phyloP scores from a whole-genome alignment of 2,329 filamentous ascomycete genomes.

The Elsinoe batatas region DNA sequence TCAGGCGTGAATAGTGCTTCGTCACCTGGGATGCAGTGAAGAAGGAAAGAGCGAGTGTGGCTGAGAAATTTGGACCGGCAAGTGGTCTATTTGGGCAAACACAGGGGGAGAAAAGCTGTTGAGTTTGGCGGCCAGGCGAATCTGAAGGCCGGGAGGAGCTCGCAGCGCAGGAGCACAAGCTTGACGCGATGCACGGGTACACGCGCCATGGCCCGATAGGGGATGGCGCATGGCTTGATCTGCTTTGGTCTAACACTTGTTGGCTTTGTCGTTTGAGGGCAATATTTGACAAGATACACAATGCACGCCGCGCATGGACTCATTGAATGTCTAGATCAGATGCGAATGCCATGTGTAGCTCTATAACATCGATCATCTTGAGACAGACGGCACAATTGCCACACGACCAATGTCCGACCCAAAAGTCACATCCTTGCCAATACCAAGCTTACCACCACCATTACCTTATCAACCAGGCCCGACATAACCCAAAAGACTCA shows the following conservation, averaged over 20 bases:
- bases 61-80: not conserved
- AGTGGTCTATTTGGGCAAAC: not conserved
- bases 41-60: constrained; percentile 11
- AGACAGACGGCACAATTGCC: not conserved
- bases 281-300: not conserved
- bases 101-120: constrained; percentile 7
- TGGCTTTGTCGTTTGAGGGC: not conserved
- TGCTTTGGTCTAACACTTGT: constrained; percentile 5
- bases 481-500: not conserved
- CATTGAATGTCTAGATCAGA: too few species aligned
- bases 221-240: not conserved
- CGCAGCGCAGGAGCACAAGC: not conserved
- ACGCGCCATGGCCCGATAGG: not conserved
- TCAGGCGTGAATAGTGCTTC: not conserved
- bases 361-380: too few species aligned
- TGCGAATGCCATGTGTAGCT: too few species aligned
- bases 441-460: not conserved
- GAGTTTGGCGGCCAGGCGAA: constrained; percentile 1
- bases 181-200: constrained; percentile 5
- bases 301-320: too few species aligned
- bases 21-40: not conserved
- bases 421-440: not conserved
- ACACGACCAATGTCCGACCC: not conserved
- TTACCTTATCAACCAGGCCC: not conserved
- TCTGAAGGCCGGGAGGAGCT: constrained; percentile 4